These are phyloP conservation scores for Batrachochytrium dendrobatidis DNA, from an alignment of 371 early-diverging fungal genomes.

Conservation along the genomic window DNA sequence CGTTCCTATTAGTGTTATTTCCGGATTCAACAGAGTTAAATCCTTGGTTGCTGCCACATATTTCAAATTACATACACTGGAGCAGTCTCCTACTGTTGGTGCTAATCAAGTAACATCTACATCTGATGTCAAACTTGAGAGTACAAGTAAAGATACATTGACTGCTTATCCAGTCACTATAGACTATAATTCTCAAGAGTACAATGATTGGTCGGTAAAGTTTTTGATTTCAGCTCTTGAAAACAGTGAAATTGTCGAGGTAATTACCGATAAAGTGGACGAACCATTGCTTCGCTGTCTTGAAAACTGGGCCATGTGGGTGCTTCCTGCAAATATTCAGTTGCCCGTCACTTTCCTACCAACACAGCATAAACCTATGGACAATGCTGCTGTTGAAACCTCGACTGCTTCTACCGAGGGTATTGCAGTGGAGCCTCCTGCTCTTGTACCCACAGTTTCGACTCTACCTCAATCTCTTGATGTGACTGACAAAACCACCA, in stretches of 20 bases:
- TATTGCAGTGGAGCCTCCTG: too few species aligned
- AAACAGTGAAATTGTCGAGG: background rate
- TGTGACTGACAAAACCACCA: background rate
- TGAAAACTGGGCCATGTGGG: background rate
- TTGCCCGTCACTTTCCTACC: background rate
- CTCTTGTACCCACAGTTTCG: background rate
- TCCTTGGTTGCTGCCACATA: slow-evolving; percentile 22
- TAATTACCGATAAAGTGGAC: background rate
- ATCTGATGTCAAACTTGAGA: too few species aligned
- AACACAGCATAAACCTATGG: too few species aligned
- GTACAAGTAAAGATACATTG: too few species aligned
- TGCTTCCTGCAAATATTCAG: background rate
- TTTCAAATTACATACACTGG: too few species aligned
- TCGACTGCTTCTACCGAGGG: too few species aligned
- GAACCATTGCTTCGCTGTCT: background rate
- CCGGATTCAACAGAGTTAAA: slow-evolving; percentile 77
- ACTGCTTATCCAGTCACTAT: slow-evolving; percentile 4
- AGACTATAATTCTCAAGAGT: background rate
- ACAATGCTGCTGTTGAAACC: too few species aligned
- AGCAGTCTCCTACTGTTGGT: too few species aligned
- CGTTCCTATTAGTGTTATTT: slow-evolving; percentile 53
- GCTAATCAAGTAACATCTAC: too few species aligned
- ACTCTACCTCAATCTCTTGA: background rate
- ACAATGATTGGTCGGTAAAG: background rate
- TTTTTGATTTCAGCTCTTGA: background rate